Evolutionary conservation across 2,329 filamentous ascomycete species (phyloP).

Genomic region (Penicillium sp.): DNA sequence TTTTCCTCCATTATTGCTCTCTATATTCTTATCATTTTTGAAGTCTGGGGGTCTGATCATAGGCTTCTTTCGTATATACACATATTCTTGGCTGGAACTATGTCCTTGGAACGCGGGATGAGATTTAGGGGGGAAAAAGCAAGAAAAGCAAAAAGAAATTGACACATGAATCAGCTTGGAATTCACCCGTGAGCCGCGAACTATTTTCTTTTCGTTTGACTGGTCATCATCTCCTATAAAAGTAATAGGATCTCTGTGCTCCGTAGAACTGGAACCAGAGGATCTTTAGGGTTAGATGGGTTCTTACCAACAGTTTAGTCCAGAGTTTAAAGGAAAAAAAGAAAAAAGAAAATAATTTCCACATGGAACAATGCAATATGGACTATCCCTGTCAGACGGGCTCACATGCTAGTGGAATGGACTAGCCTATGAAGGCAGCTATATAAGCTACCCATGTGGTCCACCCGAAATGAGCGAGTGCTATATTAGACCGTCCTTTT

Average conservation of each 20-base stretch:
- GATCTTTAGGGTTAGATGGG: not conserved
- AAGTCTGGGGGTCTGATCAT: not conserved
- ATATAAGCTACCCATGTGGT: constrained; percentile 11
- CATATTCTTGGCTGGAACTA: not conserved
- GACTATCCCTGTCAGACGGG: not conserved
- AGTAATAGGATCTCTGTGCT: not conserved
- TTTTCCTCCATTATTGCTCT: not conserved
- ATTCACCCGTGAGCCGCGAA: not conserved
- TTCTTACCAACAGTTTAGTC: not conserved
- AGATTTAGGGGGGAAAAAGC: not conserved
- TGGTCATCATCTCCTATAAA: not conserved
- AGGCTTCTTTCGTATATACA: constrained; percentile 1
- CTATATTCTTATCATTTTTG: not conserved
- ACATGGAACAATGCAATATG: not conserved
- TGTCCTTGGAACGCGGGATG: constrained; percentile 1
- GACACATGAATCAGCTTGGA: not conserved
- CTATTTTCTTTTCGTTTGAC: not conserved
- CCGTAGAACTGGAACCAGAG: not conserved
- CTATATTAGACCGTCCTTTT: constrained; percentile 5
- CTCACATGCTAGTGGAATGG: not conserved
- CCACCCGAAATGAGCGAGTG: constrained; percentile 6
- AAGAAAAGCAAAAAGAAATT: not conserved
- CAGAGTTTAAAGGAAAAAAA: not conserved
- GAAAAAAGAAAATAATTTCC: not conserved
- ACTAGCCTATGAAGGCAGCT: constrained; percentile 17